Evolutionary conservation across 2,329 filamentous ascomycete genomes (phyloP).

Genomic region (Berkeleyomyces rouxiae): DNA sequence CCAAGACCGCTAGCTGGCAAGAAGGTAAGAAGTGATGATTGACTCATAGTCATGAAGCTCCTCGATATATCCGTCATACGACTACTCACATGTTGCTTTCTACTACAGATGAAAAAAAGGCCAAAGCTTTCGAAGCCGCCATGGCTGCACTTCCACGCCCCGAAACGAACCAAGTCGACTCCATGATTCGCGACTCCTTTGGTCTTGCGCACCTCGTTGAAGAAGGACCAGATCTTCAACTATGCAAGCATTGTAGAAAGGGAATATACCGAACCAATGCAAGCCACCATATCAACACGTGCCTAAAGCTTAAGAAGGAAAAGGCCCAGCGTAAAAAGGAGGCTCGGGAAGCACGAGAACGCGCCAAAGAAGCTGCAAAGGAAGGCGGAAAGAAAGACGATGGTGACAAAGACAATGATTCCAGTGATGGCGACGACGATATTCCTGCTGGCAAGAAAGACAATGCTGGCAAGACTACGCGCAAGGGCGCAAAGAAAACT

Average conservation of each 20-base stretch:
- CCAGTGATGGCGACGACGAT: constrained; percentile 29
- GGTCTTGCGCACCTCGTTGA: constrained; percentile 65
- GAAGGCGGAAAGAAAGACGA: constrained; percentile 37
- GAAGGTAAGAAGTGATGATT: constrained; percentile 43
- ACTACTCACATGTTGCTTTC: constrained; percentile 21
- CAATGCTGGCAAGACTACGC: constrained; percentile 28
- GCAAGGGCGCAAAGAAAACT: constrained; percentile 52
- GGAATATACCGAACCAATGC: constrained; percentile 61
- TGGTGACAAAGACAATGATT: constrained; percentile 32
- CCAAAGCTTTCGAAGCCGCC: constrained; percentile 27
- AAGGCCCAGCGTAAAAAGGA: constrained; percentile 65
- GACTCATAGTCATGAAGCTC: background rate
- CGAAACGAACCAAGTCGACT: constrained; percentile 53
- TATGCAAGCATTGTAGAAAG: constrained; percentile 92
- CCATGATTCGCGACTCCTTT: constrained; percentile 62
- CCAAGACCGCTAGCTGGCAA: constrained; percentile 42
- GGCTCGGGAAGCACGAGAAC: constrained; percentile 51
- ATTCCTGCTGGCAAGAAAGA: constrained; percentile 27
- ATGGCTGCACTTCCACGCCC: constrained; percentile 34
- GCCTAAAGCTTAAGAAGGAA: constrained; percentile 69
- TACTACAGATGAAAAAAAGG: constrained; percentile 36
- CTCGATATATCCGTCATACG: background rate
- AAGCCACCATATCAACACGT: constrained; percentile 66
- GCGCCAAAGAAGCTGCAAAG: constrained; percentile 44
- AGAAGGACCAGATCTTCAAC: constrained; percentile 60